Evolutionary conservation across 495 filamentous ascomycete genomes (phyloP).

Genomic region (Talaromyces liani): DNA sequence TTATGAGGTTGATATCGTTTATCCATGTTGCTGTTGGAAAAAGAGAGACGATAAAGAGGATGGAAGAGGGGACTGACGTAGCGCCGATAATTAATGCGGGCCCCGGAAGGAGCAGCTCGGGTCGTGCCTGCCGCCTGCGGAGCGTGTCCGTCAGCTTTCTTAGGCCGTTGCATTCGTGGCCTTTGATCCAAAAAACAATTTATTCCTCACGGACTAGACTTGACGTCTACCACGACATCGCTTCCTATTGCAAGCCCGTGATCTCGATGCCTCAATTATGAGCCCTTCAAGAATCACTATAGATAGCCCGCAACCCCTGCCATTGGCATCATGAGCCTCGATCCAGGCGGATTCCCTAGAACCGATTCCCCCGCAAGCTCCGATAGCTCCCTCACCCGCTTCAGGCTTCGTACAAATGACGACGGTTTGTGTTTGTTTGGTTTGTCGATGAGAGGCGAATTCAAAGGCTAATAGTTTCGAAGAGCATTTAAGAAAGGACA

Average conservation of each 20-base stretch:
- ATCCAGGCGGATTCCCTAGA: conserved; percentile 55
- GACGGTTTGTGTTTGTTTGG: conserved; percentile 36
- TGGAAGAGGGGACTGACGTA: neutral
- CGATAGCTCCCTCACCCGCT: conserved; percentile 62
- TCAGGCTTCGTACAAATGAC: conserved; percentile 44
- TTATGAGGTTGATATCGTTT: neutral
- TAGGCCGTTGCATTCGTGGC: neutral
- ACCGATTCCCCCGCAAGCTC: conserved; percentile 71
- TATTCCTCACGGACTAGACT: neutral
- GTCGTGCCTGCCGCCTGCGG: no score
- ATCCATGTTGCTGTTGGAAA: neutral
- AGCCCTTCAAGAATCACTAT: neutral
- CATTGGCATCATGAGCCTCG: conserved; percentile 59
- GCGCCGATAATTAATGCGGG: neutral
- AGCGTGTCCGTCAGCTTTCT: no score
- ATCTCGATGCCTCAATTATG: conserved; percentile 6
- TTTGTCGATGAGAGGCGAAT: neutral
- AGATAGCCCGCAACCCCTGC: neutral
- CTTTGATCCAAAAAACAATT: neutral
- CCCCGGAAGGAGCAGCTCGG: no score
- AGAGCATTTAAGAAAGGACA: conserved; percentile 77
- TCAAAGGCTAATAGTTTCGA: conserved; percentile 9
- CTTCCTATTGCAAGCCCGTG: neutral
- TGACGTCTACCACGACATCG: neutral
- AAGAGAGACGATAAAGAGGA: neutral